A percentile compares a stretch with the other conserved stretches of the same genome.
Conservation (phyloP, 2,329 filamentous ascomycete genomes). For the Pseudogymnoascus sp. region DNA sequence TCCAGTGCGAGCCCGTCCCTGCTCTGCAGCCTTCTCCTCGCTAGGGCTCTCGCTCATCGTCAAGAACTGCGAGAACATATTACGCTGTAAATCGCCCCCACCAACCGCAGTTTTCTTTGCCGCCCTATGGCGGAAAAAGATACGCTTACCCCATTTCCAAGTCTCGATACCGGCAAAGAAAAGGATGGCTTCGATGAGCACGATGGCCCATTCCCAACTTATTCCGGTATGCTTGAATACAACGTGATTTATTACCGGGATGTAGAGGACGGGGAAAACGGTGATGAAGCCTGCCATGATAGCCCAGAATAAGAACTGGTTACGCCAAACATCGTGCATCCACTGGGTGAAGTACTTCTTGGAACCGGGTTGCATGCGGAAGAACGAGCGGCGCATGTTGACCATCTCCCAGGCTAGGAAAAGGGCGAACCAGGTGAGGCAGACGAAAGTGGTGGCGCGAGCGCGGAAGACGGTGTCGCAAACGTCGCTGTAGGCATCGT, state of each 20-base stretch:
- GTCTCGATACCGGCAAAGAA: slow-evolving; percentile 57
- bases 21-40: neutral
- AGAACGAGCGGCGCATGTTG: slow-evolving; percentile 63
- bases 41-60: neutral
- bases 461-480: slow-evolving; percentile 63
- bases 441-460: slow-evolving; percentile 65
- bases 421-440: slow-evolving; percentile 66
- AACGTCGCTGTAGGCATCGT: slow-evolving; percentile 43
- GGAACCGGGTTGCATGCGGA: slow-evolving; percentile 60
- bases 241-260: slow-evolving; percentile 55
- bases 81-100: neutral
- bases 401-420: slow-evolving; percentile 76
- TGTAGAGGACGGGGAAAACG: slow-evolving; percentile 56
- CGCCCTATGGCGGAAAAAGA: slow-evolving; percentile 36
- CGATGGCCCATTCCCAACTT: slow-evolving; percentile 61
- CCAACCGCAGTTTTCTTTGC: neutral
- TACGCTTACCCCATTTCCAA: slow-evolving; percentile 61
- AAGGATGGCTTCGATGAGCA: slow-evolving; percentile 50
- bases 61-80: slow-evolving; percentile 4
- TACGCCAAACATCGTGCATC: slow-evolving; percentile 60
- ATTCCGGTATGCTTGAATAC: slow-evolving; percentile 62
- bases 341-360: slow-evolving; percentile 57
- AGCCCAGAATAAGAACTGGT: slow-evolving; percentile 63
- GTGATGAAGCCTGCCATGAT: slow-evolving; percentile 49
- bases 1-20: neutral